These are phyloP conservation scores for Sphaerobolus stellatus DNA, from an alignment of 1,284 basidiomycete genomes.

Conservation along the genomic window DNA sequence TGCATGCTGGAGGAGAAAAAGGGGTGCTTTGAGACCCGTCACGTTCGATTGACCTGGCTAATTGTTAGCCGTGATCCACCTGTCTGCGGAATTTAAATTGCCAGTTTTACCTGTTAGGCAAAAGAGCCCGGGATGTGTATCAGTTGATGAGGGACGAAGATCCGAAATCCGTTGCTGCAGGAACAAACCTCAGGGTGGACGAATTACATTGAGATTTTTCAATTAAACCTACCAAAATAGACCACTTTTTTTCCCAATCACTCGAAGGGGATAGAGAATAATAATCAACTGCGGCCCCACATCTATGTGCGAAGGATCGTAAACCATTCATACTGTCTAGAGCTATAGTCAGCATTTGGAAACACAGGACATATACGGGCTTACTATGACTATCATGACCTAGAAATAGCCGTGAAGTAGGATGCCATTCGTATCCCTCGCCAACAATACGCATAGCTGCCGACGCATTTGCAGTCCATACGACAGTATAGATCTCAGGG, in stretches of 20 bases:
- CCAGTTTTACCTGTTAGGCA: slow-evolving; percentile 8
- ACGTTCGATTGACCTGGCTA: slow-evolving; percentile 68
- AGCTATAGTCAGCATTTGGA: background rate
- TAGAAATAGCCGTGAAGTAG: slow-evolving; percentile 2
- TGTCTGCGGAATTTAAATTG: background rate
- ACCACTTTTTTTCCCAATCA: slow-evolving; percentile 9
- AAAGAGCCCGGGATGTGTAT: slow-evolving; percentile 9
- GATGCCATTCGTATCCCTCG: slow-evolving; percentile 64
- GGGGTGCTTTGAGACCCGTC: slow-evolving; percentile 62
- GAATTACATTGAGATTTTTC: too few relatives aligned
- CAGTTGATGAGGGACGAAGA: slow-evolving; percentile 1
- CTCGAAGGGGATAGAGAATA: slow-evolving; percentile 2
- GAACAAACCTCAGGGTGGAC: too few relatives aligned
- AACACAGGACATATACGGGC: background rate
- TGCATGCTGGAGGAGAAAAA: slow-evolving; percentile 60
- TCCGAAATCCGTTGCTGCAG: slow-evolving; percentile 6
- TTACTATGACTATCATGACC: slow-evolving; percentile 12
- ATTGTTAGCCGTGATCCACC: background rate
- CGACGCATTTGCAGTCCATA: slow-evolving; percentile 81
- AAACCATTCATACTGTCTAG: slow-evolving; percentile 12
- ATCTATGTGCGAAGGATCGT: slow-evolving; percentile 5
- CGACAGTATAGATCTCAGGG: slow-evolving; percentile 65
- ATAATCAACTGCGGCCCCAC: slow-evolving; percentile 11
- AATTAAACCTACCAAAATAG: slow-evolving; percentile 6
- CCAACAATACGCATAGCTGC: slow-evolving; percentile 78